Percentiles rank a stretch among this genome's conserved stretches.
Conservation (phyloP, 2,329 filamentous ascomycete species). For the Pseudogymnoascus sp. region DNA sequence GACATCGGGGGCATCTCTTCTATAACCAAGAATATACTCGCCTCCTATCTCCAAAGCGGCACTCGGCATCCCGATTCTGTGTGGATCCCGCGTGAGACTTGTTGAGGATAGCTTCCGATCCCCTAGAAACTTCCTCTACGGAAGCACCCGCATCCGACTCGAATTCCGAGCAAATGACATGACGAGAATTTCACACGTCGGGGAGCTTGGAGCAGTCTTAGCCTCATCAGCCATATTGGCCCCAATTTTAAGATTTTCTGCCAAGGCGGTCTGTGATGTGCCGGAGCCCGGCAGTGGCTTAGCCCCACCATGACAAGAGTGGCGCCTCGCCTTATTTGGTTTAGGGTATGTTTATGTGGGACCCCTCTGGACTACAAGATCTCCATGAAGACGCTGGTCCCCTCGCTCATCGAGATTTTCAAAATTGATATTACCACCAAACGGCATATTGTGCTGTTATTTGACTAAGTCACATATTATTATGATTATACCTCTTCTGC, state of each 20-base stretch:
- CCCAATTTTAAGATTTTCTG: background rate
- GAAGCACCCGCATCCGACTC: background rate
- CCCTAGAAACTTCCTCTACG: background rate
- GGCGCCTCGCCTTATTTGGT: background rate
- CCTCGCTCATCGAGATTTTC: background rate
- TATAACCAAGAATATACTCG: background rate
- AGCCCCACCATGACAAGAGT: background rate
- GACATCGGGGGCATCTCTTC: background rate
- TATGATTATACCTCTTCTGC: background rate
- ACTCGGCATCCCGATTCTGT: background rate
- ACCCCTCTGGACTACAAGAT: background rate
- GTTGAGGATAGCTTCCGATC: background rate
- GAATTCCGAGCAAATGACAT: background rate
- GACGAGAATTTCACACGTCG: background rate
- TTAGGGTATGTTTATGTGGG: background rate
- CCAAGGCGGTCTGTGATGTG: background rate
- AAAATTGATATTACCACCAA: background rate
- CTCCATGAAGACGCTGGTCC: slow-evolving; percentile 1
- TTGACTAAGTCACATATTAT: background rate
- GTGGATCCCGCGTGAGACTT: background rate
- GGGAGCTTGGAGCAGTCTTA: background rate
- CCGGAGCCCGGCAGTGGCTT: background rate
- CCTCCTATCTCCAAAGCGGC: background rate
- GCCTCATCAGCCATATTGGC: background rate
- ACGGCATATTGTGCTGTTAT: no score